Evolutionary conservation across 1,284 basidiomycete species (phyloP).

Genomic region (Coniferiporia sulphurascens): DNA sequence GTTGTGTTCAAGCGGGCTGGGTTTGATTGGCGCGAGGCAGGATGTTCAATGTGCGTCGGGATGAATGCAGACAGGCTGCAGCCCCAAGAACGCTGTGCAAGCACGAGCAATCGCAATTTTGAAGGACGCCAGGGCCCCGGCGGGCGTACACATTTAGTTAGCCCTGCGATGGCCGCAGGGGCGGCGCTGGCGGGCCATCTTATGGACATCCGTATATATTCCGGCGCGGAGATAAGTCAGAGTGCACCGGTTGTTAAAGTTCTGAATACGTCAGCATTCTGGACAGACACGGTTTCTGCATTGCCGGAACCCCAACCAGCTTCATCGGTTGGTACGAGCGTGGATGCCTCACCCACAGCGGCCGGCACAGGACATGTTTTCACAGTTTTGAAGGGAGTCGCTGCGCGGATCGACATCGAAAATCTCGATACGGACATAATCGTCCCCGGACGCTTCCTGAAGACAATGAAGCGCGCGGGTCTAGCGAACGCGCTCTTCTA

Average conservation of each 20-base stretch:
- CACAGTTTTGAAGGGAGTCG: constrained; percentile 75
- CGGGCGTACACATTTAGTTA: constrained; percentile 89
- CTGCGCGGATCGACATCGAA: constrained; percentile 86
- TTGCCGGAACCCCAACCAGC: constrained; percentile 50
- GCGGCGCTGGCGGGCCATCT: constrained; percentile 88
- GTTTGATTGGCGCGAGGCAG: constrained; percentile 97
- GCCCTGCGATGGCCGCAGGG: constrained; percentile 94
- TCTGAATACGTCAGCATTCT: constrained; percentile 37
- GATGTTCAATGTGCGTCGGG: constrained; percentile 96
- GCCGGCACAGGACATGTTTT: constrained; percentile 69
- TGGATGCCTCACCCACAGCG: neutral
- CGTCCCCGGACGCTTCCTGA: constrained; percentile 94
- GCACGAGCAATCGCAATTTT: constrained; percentile 96
- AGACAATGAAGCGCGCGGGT: constrained; percentile 91
- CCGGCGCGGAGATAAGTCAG: constrained; percentile 38
- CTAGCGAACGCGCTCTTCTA: constrained; percentile 86
- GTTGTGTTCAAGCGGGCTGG: constrained; percentile 90
- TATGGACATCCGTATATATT: constrained; percentile 83
- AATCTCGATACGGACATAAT: constrained; percentile 98
- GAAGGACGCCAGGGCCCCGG: constrained; percentile 87
- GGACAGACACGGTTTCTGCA: constrained; percentile 69
- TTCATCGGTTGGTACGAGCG: neutral
- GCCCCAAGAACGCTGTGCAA: constrained; percentile 90
- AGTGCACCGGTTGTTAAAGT: constrained; percentile 14
- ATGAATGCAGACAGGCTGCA: constrained; percentile 96